phyloP scores from a whole-genome alignment of 192 early-diverging fungal genomes.

The Podila clonocystis region DNA sequence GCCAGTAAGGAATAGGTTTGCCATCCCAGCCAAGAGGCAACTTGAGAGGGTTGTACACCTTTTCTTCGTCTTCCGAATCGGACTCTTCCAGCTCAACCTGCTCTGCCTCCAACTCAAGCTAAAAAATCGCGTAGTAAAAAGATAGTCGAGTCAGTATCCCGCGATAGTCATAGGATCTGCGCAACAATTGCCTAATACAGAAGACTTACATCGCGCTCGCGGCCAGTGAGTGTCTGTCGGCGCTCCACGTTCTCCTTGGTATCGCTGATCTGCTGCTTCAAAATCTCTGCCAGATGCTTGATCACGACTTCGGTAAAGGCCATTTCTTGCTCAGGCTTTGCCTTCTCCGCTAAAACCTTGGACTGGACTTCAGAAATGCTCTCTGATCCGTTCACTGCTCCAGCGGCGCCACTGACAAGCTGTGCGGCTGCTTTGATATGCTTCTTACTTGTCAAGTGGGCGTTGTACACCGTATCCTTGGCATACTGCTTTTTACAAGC shows the following conservation, averaged over 20 bases:
- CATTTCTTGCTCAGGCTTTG: constrained; percentile 64
- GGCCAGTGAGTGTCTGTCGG: constrained; percentile 90
- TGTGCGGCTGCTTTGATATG: constrained; percentile 85
- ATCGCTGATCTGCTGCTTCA: constrained; percentile 72
- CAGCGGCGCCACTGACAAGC: constrained; percentile 40
- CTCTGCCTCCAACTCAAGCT: constrained; percentile 77
- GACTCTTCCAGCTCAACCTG: constrained; percentile 70
- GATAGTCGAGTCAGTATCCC: not conserved
- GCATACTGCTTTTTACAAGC: constrained; percentile 83
- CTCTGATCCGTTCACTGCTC: constrained; percentile 20
- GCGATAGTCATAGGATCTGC: not conserved
- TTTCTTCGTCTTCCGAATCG: constrained; percentile 83
- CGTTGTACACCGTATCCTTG: constrained; percentile 86
- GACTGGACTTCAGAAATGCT: constrained; percentile 28
- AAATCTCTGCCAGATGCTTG: constrained; percentile 63
- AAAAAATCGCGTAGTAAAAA: not conserved
- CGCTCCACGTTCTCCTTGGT: constrained; percentile 90
- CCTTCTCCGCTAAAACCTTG: constrained; percentile 54
- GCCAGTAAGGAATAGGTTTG: constrained; percentile 99
- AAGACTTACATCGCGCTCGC: constrained; percentile 74
- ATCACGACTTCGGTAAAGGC: constrained; percentile 74
- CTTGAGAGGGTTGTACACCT: constrained; percentile 97
- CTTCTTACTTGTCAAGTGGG: constrained; percentile 90
- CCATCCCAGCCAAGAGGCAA: constrained; percentile 97
- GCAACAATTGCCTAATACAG: not conserved